phyloP scores from a whole-genome alignment of 2,329 filamentous ascomycete species.

The Zopfia rhizophila region DNA sequence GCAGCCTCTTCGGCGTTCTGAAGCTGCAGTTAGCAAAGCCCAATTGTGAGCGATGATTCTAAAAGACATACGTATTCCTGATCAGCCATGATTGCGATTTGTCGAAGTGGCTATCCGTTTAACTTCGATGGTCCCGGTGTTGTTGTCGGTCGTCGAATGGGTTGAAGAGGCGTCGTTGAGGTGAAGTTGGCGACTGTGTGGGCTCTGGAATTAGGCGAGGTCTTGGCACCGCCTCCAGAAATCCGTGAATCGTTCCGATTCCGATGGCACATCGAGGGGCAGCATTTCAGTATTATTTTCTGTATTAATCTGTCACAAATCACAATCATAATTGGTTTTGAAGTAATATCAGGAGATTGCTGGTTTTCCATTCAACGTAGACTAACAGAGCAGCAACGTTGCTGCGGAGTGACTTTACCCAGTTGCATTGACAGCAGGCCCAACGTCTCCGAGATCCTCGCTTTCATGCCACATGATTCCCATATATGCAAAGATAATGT shows the following conservation, averaged over 20 bases:
- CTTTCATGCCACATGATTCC: slow-evolving; percentile 45
- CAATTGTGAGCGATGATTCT: neutral
- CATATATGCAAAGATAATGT: slow-evolving; percentile 40
- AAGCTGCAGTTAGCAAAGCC: slow-evolving; percentile 34
- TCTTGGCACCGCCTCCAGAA: slow-evolving; percentile 18
- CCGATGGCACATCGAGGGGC: neutral
- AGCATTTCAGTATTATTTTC: too few species aligned
- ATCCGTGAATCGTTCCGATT: neutral
- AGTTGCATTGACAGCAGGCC: slow-evolving; percentile 44
- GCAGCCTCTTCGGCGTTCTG: slow-evolving; percentile 98
- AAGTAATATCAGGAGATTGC: slow-evolving; percentile 26
- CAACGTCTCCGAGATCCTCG: slow-evolving; percentile 47
- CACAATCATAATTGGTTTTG: slow-evolving; percentile 2
- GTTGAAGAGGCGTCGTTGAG: slow-evolving; percentile 22
- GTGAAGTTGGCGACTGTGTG: slow-evolving; percentile 12
- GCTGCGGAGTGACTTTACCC: slow-evolving; percentile 29
- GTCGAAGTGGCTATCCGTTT: slow-evolving; percentile 56
- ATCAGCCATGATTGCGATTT: slow-evolving; percentile 83
- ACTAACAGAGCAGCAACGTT: slow-evolving; percentile 33
- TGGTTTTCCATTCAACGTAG: slow-evolving; percentile 51
- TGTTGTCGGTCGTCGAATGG: slow-evolving; percentile 40
- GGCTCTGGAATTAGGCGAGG: slow-evolving; percentile 17
- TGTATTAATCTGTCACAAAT: too few species aligned
- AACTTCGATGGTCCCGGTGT: slow-evolving; percentile 49
- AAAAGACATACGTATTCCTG: slow-evolving; percentile 80